Percentiles rank a stretch among this genome's conserved stretches.
Conservation (phyloP, 2,329 filamentous ascomycete genomes). For the Botrytis medusae region DNA sequence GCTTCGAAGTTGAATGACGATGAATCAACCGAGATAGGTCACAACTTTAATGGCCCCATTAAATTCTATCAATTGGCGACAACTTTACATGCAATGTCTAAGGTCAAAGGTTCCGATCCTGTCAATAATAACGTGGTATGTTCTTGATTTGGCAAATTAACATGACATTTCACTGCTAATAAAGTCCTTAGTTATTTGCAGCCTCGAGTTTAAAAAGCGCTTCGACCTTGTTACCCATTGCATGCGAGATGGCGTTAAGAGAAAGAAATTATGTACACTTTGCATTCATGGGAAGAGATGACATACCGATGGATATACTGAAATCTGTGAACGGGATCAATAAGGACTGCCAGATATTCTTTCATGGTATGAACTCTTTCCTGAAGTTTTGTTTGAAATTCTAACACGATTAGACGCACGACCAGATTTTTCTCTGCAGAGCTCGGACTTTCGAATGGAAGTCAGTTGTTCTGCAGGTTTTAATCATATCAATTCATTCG, state of each 20-base stretch:
- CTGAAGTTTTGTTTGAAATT: conserved; percentile 10
- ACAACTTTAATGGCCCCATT: conserved; percentile 68
- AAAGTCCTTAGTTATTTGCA: conserved; percentile 59
- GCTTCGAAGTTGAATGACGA: conserved; percentile 21
- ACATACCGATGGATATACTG: conserved; percentile 67
- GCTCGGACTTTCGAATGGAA: conserved; percentile 68
- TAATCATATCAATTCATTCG: conserved; percentile 68
- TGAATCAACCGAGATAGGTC: conserved; percentile 36
- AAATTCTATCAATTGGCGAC: conserved; percentile 64
- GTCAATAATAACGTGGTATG: conserved; percentile 68
- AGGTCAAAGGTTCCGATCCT: conserved; percentile 51
- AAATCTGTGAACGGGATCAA: conserved; percentile 78
- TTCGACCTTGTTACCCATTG: conserved; percentile 72
- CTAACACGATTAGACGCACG: conserved; percentile 62
- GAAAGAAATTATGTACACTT: conserved; percentile 77
- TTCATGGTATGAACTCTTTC: conserved; percentile 47
- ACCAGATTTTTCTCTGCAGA: conserved; percentile 68
- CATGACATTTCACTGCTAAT: conserved; percentile 20
- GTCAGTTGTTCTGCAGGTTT: conserved; percentile 64
- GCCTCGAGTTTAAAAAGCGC: conserved; percentile 73
- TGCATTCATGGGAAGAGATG: conserved; percentile 71
- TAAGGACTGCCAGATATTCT: conserved; percentile 63
- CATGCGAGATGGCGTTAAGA: conserved; percentile 78
- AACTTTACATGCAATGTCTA: conserved; percentile 60
- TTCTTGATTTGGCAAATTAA: neutral